Conservation (phyloP, 345 rosid genomes). For the Turritis glabra region DNA sequence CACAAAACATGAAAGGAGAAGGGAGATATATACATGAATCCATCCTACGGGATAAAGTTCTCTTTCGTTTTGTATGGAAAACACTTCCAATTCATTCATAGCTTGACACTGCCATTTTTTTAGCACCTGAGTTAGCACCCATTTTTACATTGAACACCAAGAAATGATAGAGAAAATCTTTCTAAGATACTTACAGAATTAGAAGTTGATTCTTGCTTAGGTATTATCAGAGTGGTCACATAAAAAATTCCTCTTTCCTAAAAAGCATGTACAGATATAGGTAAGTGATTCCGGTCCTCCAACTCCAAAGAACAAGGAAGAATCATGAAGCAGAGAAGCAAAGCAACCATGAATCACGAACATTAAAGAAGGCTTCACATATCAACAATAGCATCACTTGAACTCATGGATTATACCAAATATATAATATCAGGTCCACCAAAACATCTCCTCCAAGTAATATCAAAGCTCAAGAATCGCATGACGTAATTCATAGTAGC, state of each 20-base stretch:
- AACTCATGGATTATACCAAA: neutral
- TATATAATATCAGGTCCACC: neutral
- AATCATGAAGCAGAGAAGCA: neutral
- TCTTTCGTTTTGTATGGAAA: slow-evolving; percentile 73
- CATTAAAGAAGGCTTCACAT: neutral
- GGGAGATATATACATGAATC: slow-evolving; percentile 64
- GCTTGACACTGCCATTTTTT: slow-evolving; percentile 65
- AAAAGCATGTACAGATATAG: neutral
- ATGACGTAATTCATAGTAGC: neutral
- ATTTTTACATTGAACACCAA: slow-evolving; percentile 10
- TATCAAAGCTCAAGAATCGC: neutral
- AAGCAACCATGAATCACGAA: neutral
- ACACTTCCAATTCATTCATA: slow-evolving; percentile 76
- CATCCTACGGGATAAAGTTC: slow-evolving; percentile 84
- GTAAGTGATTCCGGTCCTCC: neutral
- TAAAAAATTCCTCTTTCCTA: slow-evolving; percentile 71
- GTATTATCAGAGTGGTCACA: slow-evolving; percentile 88
- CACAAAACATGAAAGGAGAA: slow-evolving; percentile 19
- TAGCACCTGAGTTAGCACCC: slow-evolving; percentile 14
- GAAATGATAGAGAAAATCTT: slow-evolving; percentile 24
- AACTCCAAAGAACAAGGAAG: neutral
- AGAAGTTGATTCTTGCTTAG: slow-evolving; percentile 87
- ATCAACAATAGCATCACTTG: slow-evolving; percentile 7
- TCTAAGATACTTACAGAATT: slow-evolving; percentile 64
- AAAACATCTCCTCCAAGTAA: neutral